Percentiles rank a stretch among this genome's conserved stretches.
phyloP scores from a whole-genome alignment of 2,329 filamentous ascomycete species.

The Xylariaceae sp. region DNA sequence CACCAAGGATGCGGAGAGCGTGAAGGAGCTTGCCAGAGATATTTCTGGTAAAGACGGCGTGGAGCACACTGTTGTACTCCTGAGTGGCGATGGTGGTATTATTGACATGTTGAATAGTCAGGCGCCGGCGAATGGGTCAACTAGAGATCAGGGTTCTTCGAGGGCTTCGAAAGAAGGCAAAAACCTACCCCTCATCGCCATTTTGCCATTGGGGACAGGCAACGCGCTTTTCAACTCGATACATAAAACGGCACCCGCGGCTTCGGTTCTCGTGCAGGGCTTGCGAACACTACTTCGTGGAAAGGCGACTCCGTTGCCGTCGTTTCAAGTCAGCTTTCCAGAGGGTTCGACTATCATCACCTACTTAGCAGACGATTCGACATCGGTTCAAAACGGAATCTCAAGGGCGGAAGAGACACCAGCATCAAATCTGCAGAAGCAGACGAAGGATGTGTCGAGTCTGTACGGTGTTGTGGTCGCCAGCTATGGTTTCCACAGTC shows the following conservation, averaged over 20 bases:
- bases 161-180: neutral
- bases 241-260: conserved; percentile 47
- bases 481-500: conserved; percentile 86
- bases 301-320: conserved; percentile 50
- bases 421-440: conserved; percentile 20
- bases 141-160: neutral
- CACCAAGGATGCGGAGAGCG: conserved; percentile 60
- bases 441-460: conserved; percentile 33
- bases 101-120: conserved; percentile 74
- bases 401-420: neutral
- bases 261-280: conserved; percentile 44
- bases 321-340: conserved; percentile 60
- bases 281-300: conserved; percentile 60
- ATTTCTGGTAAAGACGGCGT: neutral
- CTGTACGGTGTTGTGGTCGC: conserved; percentile 78
- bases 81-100: conserved; percentile 85
- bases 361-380: conserved; percentile 22
- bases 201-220: conserved; percentile 61
- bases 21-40: conserved; percentile 57
- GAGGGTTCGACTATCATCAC: conserved; percentile 49
- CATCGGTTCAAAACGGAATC: conserved; percentile 3
- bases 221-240: conserved; percentile 62
- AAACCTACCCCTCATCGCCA: conserved; percentile 42
- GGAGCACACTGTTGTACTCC: conserved; percentile 63
- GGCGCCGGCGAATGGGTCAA: conserved; percentile 8